Evolutionary conservation across 108 stramenopile species (phyloP), one percentile per base, ranked within the genome.

Genomic region (Schizochytrium sp.): DNA sequence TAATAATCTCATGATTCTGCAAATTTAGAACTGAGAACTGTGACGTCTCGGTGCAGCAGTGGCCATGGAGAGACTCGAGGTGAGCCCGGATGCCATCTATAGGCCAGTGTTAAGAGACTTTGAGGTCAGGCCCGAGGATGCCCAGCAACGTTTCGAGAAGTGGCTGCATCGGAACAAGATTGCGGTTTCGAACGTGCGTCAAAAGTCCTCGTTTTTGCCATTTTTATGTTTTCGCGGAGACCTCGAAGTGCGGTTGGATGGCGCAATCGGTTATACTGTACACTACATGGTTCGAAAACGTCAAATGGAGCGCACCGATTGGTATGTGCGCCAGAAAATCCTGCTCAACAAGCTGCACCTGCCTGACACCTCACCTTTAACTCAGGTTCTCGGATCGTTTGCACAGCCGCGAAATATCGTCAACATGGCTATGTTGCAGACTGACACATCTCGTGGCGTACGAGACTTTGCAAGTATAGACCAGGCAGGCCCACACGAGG

Each of bases 301-400:
- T 0, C 64, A 69, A 15, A 38, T 69, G 42, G 64, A 69, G 64
- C 64, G 64, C 12, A 69, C 64, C 64, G 64, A 69, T 44, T 69
- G 64, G 64, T 69, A 69, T 15, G 64, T 69, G 64, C 12, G 64
- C 42, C 64, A 15, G 0, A 69, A 69, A 28, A 69, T 69, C 64
- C 40, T 69, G 10, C 64, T 69, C 64, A 44, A 69, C 42, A 69
- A 69, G 42, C 40, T 69, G 64, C 64, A 44, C 42, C 28, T 69
- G 12, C 64, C 64, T 38, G 44, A 12, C 19, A 13, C 19, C 64
- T 69, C 64, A 44, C 64, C 19, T 2, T 44, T 69, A 8, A 69
- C 28, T 38, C 64, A 69, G 28, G 64, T 69, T 8, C 15, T 69
- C 64, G 64, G 42, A 38, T 69, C 64, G 64, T 44, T 69, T 7